Base-by-base conservation (phyloP, 768 basidiomycete genomes). In the Tulasnella sp. region DNA sequence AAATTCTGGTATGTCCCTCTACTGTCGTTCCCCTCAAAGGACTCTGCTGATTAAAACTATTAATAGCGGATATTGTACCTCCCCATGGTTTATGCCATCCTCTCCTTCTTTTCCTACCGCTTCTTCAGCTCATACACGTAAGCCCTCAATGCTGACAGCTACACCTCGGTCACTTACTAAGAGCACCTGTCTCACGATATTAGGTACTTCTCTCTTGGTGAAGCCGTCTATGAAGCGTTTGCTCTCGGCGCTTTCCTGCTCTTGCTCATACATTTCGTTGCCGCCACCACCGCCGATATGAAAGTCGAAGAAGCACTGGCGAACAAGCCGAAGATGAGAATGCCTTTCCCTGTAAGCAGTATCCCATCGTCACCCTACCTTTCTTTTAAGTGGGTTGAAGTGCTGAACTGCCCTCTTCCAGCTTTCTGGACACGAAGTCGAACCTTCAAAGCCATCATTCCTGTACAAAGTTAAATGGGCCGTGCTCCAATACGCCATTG, bases 381-480 rank as follows among this genome's bases (percentile, higher is more conserved):
- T 18, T 37, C 70, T 40, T 35, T 20, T 51, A 1, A 15, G 11
- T 3, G 44, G n/a, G 15, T 44, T 16, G 44, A 44, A 44, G 40
- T 20, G 40, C 29, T 76, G n/a, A 23, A 32, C 46, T 18, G 67
- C 37, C 13, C 57, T 35, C 40, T 42, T 46, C 13, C 82, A 94
- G 92, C 89, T 95, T 80, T 93, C 93, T 83, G 94, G 87, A 82
- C 93, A 90, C 90, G 86, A 92, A 81, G 94, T 91, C 83, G 86
- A 92, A 20, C 93, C 93, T 0, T 92, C 93, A 23, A 95, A 94
- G 90, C 86, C 91, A 2, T 95, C 96, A 84, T 97, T 97, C 83
- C 92, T 96, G 90, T 91, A 94, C 82, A 91, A 93, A 13, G 84
- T 94, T 83, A 94, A 94, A 46, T 96, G 94, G 93, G 87, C 89